Conservation (phyloP, 2,329 filamentous ascomycete genomes). For the Colletotrichum sojae region DNA sequence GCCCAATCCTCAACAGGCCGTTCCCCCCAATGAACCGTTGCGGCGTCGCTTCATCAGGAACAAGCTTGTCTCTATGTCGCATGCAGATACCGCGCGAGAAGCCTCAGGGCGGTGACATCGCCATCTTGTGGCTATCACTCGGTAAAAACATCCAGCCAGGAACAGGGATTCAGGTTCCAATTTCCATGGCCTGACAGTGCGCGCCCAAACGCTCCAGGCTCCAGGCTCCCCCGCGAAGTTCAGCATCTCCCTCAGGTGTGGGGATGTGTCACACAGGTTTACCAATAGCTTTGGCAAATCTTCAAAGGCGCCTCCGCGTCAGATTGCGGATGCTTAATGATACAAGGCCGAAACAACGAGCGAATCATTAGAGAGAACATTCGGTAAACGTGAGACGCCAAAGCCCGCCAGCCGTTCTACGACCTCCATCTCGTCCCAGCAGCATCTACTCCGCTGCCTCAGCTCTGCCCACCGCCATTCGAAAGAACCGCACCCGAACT, state of each 20-base stretch:
- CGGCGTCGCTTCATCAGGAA: background rate
- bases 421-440: background rate
- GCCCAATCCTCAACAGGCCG: background rate
- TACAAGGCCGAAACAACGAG: background rate
- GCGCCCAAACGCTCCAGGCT: background rate
- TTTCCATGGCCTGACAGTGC: background rate
- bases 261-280: slow-evolving; percentile 13
- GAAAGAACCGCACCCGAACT: background rate
- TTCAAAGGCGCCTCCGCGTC: too few species aligned
- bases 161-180: too few species aligned
- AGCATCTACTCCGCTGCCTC: background rate
- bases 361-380: too few species aligned
- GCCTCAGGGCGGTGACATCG: too few species aligned
- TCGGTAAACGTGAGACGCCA: too few species aligned
- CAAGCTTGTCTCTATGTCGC: background rate
- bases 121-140: background rate
- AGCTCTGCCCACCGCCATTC: background rate
- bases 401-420: background rate
- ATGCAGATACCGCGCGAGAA: background rate
- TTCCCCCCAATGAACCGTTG: background rate
- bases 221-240: background rate
- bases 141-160: too few species aligned
- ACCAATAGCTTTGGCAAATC: slow-evolving; percentile 1
- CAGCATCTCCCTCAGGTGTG: background rate
- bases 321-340: background rate